A percentile compares a stretch with the other conserved stretches of the same genome.
Conservation (phyloP, 495 filamentous ascomycete species). For the Xylaria curta region DNA sequence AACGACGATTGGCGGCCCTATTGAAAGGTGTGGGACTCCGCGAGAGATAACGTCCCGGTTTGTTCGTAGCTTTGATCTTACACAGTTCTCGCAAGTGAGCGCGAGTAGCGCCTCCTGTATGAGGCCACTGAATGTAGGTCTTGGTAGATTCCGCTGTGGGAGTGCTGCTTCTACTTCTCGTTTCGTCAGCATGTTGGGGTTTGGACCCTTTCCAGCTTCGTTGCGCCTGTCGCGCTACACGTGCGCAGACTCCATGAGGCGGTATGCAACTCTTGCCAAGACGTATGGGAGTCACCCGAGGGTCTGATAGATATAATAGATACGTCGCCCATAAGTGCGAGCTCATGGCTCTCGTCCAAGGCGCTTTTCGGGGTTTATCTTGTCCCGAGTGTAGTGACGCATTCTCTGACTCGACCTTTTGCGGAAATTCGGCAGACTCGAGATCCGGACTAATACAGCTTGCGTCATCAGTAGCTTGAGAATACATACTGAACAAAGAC, state of each 20-base stretch:
- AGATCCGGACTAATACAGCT: slow-evolving; percentile 51
- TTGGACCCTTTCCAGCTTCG: slow-evolving; percentile 78
- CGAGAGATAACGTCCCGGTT: slow-evolving; percentile 66
- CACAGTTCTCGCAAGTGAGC: slow-evolving; percentile 83
- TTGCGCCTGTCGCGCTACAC: slow-evolving; percentile 85
- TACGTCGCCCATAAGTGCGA: slow-evolving; percentile 94
- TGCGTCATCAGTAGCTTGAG: slow-evolving; percentile 54
- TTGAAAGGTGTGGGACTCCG: slow-evolving; percentile 76
- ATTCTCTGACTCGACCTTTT: slow-evolving; percentile 12
- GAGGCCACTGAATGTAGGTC: slow-evolving; percentile 72
- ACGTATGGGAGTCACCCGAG: slow-evolving; percentile 91
- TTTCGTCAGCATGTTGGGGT: slow-evolving; percentile 39
- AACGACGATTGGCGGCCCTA: slow-evolving; percentile 57
- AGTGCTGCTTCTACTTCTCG: slow-evolving; percentile 70
- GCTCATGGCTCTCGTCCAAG: slow-evolving; percentile 91
- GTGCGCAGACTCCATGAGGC: slow-evolving; percentile 86
- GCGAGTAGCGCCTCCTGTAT: slow-evolving; percentile 80
- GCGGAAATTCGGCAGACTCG: slow-evolving; percentile 41
- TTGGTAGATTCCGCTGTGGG: slow-evolving; percentile 59
- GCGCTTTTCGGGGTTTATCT: slow-evolving; percentile 50
- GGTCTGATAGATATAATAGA: slow-evolving; percentile 84
- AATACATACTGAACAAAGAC: slow-evolving; percentile 56
- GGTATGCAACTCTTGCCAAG: slow-evolving; percentile 85
- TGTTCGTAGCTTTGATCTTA: slow-evolving; percentile 72
- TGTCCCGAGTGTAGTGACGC: slow-evolving; percentile 17